Evolutionary conservation across 306 rosid genomes (phyloP).

Genomic region (Malus sylvestris): DNA sequence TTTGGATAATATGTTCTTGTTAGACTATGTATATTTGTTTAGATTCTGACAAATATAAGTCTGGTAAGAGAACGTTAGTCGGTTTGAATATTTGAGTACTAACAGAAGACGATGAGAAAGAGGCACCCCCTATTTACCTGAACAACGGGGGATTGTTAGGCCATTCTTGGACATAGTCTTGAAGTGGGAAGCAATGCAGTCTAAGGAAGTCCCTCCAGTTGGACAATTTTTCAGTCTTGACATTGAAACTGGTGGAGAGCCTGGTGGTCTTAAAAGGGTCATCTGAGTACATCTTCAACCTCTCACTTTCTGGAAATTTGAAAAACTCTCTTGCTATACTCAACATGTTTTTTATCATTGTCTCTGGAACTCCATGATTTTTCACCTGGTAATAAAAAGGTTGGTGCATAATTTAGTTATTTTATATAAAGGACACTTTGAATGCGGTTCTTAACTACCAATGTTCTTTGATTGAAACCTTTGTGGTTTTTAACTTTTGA

Average conservation of each 20-base stretch:
- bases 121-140: slow-evolving; percentile 13
- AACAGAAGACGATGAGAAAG: background rate
- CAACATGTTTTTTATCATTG: slow-evolving; percentile 3
- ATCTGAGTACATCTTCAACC: slow-evolving; percentile 43
- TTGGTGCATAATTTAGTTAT: background rate
- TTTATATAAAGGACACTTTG: too few relatives aligned
- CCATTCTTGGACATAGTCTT: slow-evolving; percentile 38
- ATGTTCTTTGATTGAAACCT: too few relatives aligned
- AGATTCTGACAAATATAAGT: too few relatives aligned
- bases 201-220: slow-evolving; percentile 54
- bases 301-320: slow-evolving; percentile 37
- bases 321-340: slow-evolving; percentile 32
- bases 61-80: too few relatives aligned
- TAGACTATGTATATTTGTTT: background rate
- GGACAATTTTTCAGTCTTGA: slow-evolving; percentile 34
- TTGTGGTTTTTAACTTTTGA: too few relatives aligned
- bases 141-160: slow-evolving; percentile 42
- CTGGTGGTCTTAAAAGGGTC: slow-evolving; percentile 44
- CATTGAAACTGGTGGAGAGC: slow-evolving; percentile 48
- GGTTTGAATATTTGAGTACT: background rate
- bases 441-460: too few relatives aligned
- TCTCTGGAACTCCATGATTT: slow-evolving; percentile 37
- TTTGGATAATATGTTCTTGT: background rate
- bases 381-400: slow-evolving; percentile 22
- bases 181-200: slow-evolving; percentile 40